Evolutionary conservation across 306 rosid genomes (phyloP).

Genomic region (Styphnolobium japonicum): DNA sequence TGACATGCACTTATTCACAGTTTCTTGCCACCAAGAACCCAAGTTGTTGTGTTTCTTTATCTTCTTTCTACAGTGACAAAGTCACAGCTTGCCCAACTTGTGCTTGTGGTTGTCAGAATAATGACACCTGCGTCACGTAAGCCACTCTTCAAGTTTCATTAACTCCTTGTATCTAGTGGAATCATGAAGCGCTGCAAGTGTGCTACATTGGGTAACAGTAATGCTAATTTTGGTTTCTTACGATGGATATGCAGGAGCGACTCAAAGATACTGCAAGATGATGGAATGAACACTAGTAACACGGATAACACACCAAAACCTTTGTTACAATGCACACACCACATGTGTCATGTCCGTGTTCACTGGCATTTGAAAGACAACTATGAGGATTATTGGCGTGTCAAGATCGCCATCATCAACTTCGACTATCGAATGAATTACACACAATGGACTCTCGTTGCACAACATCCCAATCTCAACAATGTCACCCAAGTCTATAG

Average conservation of each 20-base stretch:
- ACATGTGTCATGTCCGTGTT: slow-evolving; percentile 74
- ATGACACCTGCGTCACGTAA: slow-evolving; percentile 72
- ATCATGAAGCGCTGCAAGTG: background rate
- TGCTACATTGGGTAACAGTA: background rate
- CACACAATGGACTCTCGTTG: slow-evolving; percentile 80
- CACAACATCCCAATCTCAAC: slow-evolving; percentile 88
- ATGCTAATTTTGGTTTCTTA: background rate
- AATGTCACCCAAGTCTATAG: slow-evolving; percentile 91
- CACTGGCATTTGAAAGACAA: slow-evolving; percentile 91
- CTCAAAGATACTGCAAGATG: slow-evolving; percentile 52
- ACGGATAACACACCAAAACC: slow-evolving; percentile 62
- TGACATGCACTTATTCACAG: slow-evolving; percentile 89
- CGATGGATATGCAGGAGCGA: slow-evolving; percentile 46
- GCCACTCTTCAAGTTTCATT: slow-evolving; percentile 19
- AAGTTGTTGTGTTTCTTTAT: slow-evolving; percentile 90
- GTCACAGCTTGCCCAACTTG: slow-evolving; percentile 80
- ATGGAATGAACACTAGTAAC: slow-evolving; percentile 47
- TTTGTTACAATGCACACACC: slow-evolving; percentile 85
- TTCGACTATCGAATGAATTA: slow-evolving; percentile 72
- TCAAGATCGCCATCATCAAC: slow-evolving; percentile 76
- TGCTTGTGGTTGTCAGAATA: slow-evolving; percentile 88
- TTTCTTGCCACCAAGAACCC: slow-evolving; percentile 87
- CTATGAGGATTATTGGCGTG: slow-evolving; percentile 83
- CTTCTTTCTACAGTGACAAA: slow-evolving; percentile 81
- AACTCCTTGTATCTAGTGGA: background rate